A percentile compares a stretch with the other conserved stretches of the same genome.
Evolutionary conservation across 2,329 filamentous ascomycete genomes (phyloP).

Genomic region (Amylocarpus encephaloides): DNA sequence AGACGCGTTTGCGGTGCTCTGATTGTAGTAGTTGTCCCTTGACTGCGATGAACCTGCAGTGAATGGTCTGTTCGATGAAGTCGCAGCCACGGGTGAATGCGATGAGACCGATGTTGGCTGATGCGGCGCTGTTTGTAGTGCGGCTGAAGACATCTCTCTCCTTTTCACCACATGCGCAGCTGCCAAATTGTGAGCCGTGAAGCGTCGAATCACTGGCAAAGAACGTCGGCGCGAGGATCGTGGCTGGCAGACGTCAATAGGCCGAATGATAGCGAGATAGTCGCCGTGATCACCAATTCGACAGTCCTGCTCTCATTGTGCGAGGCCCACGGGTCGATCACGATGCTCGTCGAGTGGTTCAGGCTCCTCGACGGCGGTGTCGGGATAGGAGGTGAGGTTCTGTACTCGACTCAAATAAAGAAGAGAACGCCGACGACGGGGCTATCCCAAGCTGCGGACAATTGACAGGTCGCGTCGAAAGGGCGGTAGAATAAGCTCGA

Average conservation of each 20-base stretch:
- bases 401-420: background rate
- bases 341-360: background rate
- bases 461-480: constrained; percentile 1
- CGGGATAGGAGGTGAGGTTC: background rate
- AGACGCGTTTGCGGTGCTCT: constrained; percentile 35
- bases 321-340: constrained; percentile 20
- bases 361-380: no score
- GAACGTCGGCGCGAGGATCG: background rate
- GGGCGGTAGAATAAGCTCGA: background rate
- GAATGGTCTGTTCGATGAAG: constrained; percentile 46
- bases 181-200: background rate
- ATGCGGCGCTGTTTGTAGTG: constrained; percentile 54
- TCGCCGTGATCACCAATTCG: constrained; percentile 35
- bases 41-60: constrained; percentile 47
- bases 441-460: background rate
- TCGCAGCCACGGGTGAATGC: constrained; percentile 41
- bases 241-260: background rate
- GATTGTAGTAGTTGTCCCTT: constrained; percentile 48
- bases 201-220: background rate
- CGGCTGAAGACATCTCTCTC: constrained; percentile 57
- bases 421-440: background rate
- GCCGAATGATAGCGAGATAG: constrained; percentile 23
- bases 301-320: constrained; percentile 40
- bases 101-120: constrained; percentile 42
- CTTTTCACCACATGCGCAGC: constrained; percentile 14